Evolutionary conservation across 1,139 yeast species (phyloP), one percentile per base, ranked within the genome.

Genomic region (Saccharomyces pastorianus): DNA sequence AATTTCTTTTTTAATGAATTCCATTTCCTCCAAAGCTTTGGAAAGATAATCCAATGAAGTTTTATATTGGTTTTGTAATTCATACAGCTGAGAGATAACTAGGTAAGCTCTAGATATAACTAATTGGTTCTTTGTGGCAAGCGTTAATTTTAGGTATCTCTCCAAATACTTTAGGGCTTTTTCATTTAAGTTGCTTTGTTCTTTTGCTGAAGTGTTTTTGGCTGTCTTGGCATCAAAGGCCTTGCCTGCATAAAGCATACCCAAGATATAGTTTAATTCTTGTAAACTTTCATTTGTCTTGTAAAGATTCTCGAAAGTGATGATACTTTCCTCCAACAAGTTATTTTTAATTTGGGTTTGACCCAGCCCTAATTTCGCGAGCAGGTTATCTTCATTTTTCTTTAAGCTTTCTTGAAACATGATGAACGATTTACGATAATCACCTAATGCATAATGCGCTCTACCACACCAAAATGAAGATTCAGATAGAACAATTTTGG

Each of bases 401-500:
- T 81, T 83, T 50, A 82, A 60, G n/a, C 95, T 81, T 61, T 81
- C 89, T 64, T 85, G 84, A 70, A 88, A 91, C 63, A 78, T 76
- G 56, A 80, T 79, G 63, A 89, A 87, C 0, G 98, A 85, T 58
- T 80, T 80, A 11, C 82, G 79, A 62, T 76, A 82, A 63, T 89
- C 85, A 4, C 75, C 73, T 34, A 76, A 70, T 25, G 76, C 76
- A 63, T 85, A 90, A 54, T 81, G 76, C 17, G 88, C 84, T 67
- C 97, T 80, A 13, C 89, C 98, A 60, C 84, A 76, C 96, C 97
- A 90, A 60, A 87, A 86, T 31, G 85, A 76, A 23, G 93, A 86
- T 61, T 88, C 95, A n/a, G 95, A 84, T 49, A 80, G 73, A 2
- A 87, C 68, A 28, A 73, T 65, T 23, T 73, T 72, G 4, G 66